These are phyloP conservation scores for Metschnikowia similis DNA, from an alignment of 805 yeast genomes.

Conservation along the genomic window DNA sequence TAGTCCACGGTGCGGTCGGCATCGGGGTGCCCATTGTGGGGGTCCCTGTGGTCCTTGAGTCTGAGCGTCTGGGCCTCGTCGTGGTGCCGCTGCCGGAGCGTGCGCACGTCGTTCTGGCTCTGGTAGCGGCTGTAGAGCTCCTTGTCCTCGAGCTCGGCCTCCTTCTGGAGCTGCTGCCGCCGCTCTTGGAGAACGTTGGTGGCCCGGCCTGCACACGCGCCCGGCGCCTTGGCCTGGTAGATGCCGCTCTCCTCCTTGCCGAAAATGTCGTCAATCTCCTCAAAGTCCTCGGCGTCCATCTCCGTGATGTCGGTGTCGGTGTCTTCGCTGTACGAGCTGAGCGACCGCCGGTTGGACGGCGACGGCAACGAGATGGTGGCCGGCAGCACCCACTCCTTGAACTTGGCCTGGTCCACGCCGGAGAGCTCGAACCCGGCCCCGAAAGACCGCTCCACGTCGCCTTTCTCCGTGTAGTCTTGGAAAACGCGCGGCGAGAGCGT, in stretches of 20 bases:
- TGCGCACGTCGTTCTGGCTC: slow-evolving; percentile 4
- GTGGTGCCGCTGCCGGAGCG: not conserved
- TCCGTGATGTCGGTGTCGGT: slow-evolving; percentile 38
- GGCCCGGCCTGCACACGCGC: slow-evolving; percentile 15
- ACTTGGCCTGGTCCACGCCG: slow-evolving; percentile 1
- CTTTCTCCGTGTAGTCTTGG: slow-evolving; percentile 7
- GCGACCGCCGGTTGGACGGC: slow-evolving; percentile 20
- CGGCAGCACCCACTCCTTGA: slow-evolving; percentile 11
- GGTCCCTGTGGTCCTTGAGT: slow-evolving; percentile 20
- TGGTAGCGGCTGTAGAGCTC: slow-evolving; percentile 22
- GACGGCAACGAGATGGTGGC: slow-evolving; percentile 13
- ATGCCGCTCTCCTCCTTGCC: slow-evolving; percentile 36
- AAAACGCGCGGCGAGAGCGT: slow-evolving; percentile 4
- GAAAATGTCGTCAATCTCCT: slow-evolving; percentile 35
- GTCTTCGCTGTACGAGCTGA: slow-evolving; percentile 38
- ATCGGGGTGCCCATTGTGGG: slow-evolving; percentile 7
- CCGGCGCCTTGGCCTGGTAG: slow-evolving; percentile 19
- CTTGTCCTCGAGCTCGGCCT: slow-evolving; percentile 33
- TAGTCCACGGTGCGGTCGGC: slow-evolving; percentile 31
- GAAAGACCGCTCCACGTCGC: slow-evolving; percentile 10
- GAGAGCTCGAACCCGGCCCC: slow-evolving; percentile 6
- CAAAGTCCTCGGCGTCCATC: slow-evolving; percentile 35
- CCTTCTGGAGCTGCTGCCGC: slow-evolving; percentile 22
- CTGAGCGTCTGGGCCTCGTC: slow-evolving; percentile 29
- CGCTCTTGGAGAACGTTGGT: slow-evolving; percentile 22